phyloP scores from a whole-genome alignment of 441 rosid genomes.

The Hura crepitans region DNA sequence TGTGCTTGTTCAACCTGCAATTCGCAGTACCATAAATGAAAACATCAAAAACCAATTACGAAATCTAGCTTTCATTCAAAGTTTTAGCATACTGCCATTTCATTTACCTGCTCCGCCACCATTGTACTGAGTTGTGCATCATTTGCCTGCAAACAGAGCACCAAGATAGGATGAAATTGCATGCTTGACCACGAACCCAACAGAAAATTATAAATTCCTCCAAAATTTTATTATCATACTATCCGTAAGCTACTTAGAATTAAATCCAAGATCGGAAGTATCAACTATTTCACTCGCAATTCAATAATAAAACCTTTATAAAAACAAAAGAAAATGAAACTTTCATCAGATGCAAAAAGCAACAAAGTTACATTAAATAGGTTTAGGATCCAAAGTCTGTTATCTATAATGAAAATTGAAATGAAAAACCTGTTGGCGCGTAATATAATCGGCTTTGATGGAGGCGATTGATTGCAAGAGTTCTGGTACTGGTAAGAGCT shows the following conservation, averaged over 20 bases:
- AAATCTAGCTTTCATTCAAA: background rate
- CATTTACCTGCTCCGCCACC: slow-evolving; percentile 93
- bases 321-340: background rate
- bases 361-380: background rate
- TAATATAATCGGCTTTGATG: slow-evolving; percentile 86
- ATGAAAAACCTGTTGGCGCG: slow-evolving; percentile 82
- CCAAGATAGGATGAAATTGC: slow-evolving; percentile 14
- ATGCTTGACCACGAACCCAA: background rate
- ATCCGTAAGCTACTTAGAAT: background rate
- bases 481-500: slow-evolving; percentile 83
- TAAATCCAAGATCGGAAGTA: background rate
- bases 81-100: background rate
- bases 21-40: background rate
- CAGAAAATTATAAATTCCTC: background rate
- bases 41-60: background rate
- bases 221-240: background rate
- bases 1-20: slow-evolving; percentile 89
- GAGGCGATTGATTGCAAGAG: slow-evolving; percentile 78
- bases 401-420: background rate
- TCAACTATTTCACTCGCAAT: background rate
- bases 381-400: slow-evolving; percentile 8
- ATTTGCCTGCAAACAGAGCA: slow-evolving; percentile 55
- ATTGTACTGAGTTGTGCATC: slow-evolving; percentile 98
- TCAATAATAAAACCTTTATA: background rate
- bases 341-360: background rate